Conservation (phyloP, 2,329 filamentous ascomycete species). For the Zymoseptoria crescenta region DNA sequence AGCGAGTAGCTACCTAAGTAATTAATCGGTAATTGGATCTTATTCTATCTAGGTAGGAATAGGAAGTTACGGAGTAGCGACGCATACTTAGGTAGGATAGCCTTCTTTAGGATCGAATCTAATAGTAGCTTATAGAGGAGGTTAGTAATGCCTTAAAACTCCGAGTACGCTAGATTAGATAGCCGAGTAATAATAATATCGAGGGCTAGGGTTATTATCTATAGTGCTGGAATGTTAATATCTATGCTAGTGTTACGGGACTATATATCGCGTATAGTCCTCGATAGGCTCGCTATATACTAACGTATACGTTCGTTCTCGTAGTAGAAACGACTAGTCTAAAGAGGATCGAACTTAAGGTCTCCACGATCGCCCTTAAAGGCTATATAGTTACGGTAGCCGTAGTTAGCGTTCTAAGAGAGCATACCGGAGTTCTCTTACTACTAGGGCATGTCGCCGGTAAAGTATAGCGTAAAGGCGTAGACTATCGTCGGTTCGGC, state of each 20-base stretch:
- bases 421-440: conserved; percentile 1
- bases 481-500: background rate
- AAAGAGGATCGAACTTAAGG: background rate
- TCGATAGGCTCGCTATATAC: background rate
- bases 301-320: background rate
- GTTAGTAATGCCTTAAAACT: background rate
- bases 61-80: background rate
- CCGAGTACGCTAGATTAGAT: background rate
- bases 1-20: background rate
- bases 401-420: background rate
- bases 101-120: background rate
- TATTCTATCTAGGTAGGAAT: background rate
- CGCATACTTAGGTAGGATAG: background rate
- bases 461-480: background rate
- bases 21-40: background rate
- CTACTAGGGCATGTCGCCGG: background rate
- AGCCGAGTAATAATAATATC: background rate
- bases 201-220: background rate
- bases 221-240: background rate
- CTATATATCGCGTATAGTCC: too few relatives aligned
- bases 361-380: background rate
- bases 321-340: background rate
- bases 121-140: background rate
- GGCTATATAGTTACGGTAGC: background rate
- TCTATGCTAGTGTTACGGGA: background rate